phyloP scores from a whole-genome alignment of 768 basidiomycete species.

The Boletus rubropictus region DNA sequence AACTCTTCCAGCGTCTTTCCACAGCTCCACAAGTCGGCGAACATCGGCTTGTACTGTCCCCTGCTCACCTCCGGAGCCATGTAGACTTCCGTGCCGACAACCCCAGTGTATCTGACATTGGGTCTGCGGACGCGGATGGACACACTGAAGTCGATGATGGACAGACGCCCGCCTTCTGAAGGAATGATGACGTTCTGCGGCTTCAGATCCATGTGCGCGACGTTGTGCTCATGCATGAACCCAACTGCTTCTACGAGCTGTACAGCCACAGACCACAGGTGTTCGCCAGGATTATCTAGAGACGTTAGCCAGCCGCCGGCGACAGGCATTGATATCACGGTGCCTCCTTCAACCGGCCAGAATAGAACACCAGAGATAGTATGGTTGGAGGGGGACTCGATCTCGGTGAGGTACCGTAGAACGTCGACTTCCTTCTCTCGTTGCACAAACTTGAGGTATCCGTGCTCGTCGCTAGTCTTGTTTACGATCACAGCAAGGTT shows the following conservation, averaged over 20 bases:
- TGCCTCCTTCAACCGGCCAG: not conserved
- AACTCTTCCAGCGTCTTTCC: not conserved
- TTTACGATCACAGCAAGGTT: not conserved
- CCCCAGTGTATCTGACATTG: not conserved
- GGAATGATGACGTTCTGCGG: not conserved
- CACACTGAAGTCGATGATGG: not conserved
- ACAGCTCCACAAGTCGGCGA: not conserved
- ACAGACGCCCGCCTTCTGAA: not conserved
- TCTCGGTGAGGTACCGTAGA: not conserved
- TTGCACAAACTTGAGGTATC: slow-evolving; percentile 8
- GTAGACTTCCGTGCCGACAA: not conserved
- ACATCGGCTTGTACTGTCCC: not conserved
- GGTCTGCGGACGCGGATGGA: not conserved
- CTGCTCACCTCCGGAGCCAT: not conserved
- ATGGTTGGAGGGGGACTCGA: not conserved
- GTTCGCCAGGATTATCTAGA: not conserved
- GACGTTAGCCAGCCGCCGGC: not conserved
- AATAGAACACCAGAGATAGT: not conserved
- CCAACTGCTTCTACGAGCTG: slow-evolving; percentile 5
- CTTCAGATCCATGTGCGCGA: slow-evolving; percentile 17
- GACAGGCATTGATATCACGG: not conserved
- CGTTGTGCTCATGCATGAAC: slow-evolving; percentile 11
- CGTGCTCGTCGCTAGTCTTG: not conserved
- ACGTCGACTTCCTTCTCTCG: slow-evolving; percentile 1
- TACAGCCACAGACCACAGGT: not conserved